Percentiles rank a stretch among this genome's conserved stretches.
Evolutionary conservation across 164 flowering plant species (phyloP).

Genomic region (Chloranthus sessilifolius): DNA sequence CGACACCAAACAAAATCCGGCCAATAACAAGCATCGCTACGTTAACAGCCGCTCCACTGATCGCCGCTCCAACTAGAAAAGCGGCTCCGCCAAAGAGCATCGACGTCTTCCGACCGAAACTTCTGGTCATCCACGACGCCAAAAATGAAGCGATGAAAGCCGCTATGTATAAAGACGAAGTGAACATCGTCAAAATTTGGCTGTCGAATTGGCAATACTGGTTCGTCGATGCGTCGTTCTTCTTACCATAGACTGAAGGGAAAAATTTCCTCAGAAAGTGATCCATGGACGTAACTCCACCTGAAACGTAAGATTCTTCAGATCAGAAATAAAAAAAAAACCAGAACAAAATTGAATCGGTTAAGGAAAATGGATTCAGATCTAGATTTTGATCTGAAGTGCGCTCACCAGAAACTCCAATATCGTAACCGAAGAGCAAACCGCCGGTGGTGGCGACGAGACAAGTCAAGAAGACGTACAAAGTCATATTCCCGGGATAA

Average conservation of each 20-base stretch:
- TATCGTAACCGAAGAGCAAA: constrained; percentile 28
- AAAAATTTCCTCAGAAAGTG: constrained; percentile 27
- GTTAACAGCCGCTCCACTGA: constrained; percentile 17
- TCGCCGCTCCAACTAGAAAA: constrained; percentile 18
- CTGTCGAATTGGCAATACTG: constrained; percentile 32
- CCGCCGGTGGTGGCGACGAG: constrained; percentile 24
- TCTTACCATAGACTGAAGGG: constrained; percentile 20
- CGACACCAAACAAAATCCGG: constrained; percentile 29
- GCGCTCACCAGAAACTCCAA: constrained; percentile 26
- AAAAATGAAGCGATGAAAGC: constrained; percentile 24
- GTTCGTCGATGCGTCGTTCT: constrained; percentile 11
- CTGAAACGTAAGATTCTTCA: constrained; percentile 10
- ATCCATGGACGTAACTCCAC: constrained; percentile 34
- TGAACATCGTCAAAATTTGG: constrained; percentile 18
- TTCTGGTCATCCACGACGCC: constrained; percentile 25
- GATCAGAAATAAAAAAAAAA: too few relatives aligned
- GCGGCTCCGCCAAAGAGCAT: constrained; percentile 24
- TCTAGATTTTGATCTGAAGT: too few relatives aligned
- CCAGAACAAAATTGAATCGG: too few relatives aligned
- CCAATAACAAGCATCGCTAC: constrained; percentile 31
- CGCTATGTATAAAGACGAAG: constrained; percentile 30
- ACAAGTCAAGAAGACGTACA: constrained; percentile 14
- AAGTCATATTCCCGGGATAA: constrained; percentile 32
- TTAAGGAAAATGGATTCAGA: too few relatives aligned
- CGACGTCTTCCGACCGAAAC: constrained; percentile 21